Conservation (phyloP, 495 filamentous ascomycete genomes). For the Jackrogersella minutella region DNA sequence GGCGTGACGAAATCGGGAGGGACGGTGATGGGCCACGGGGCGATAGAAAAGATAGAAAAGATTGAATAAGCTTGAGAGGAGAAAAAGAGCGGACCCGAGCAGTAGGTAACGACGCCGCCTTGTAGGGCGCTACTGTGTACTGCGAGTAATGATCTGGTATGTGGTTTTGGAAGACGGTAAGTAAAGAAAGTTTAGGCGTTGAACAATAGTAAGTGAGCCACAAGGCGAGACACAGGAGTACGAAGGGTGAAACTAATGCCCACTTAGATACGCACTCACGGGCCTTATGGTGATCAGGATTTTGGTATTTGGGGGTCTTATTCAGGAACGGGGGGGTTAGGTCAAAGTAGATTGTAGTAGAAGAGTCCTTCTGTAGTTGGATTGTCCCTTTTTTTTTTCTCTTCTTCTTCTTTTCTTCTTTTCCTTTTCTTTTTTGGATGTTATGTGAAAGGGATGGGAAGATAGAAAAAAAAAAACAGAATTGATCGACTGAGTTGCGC, state of each 20-base stretch:
- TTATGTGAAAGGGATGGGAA: background rate
- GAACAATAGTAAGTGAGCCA: conserved; percentile 23
- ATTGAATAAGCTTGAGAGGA: background rate
- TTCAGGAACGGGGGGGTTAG: background rate
- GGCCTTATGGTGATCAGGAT: conserved; percentile 13
- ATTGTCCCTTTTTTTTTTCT: too few relatives aligned
- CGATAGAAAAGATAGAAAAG: background rate
- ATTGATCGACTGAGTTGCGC: background rate
- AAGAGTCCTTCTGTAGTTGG: too few relatives aligned
- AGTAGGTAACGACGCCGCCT: conserved; percentile 18
- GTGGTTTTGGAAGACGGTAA: background rate
- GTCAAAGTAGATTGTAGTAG: background rate
- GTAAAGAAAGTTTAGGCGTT: conserved; percentile 10
- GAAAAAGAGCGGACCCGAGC: conserved; percentile 20
- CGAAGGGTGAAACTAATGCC: conserved; percentile 26
- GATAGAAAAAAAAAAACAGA: background rate
- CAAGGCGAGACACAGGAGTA: conserved; percentile 27
- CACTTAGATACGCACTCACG: conserved; percentile 14
- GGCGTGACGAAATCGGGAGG: conserved; percentile 22
- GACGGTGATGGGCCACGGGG: conserved; percentile 7
- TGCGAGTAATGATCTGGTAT: conserved; percentile 6
- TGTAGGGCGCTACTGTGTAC: conserved; percentile 21
- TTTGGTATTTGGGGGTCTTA: background rate
- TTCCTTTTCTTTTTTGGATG: background rate
- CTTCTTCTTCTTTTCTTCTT: background rate